A percentile compares a stretch with the other conserved stretches of the same genome.
Conservation (phyloP, 306 rosid species). For the Begonia peltatifolia region DNA sequence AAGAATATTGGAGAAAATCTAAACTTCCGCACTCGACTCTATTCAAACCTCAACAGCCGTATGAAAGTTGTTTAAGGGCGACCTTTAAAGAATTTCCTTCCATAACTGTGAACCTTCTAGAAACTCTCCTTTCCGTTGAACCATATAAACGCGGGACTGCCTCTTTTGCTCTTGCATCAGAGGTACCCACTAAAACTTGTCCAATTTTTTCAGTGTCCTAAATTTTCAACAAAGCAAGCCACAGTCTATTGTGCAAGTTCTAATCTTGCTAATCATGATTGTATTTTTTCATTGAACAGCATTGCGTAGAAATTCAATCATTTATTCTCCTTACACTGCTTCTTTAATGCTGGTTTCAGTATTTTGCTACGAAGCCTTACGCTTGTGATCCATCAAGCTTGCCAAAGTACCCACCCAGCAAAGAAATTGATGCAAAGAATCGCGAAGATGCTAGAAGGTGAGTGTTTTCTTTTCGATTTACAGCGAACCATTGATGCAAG, state of each 20-base stretch:
- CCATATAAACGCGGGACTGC: constrained; percentile 93
- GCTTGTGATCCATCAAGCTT: constrained; percentile 96
- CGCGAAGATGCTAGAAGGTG: constrained; percentile 85
- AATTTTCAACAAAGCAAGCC: too few relatives aligned
- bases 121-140: constrained; percentile 78
- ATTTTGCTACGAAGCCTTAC: constrained; percentile 73
- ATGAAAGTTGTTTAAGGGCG: constrained; percentile 55
- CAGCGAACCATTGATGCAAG: too few relatives aligned
- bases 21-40: constrained; percentile 91
- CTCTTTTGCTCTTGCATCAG: constrained; percentile 75
- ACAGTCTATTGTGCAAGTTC: too few relatives aligned
- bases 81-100: constrained; percentile 72
- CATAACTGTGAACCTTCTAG: constrained; percentile 37
- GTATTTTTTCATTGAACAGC: not conserved
- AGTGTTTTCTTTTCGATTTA: constrained; percentile 14
- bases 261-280: not conserved
- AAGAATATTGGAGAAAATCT: constrained; percentile 91
- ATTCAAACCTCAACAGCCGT: constrained; percentile 90
- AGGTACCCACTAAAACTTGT: constrained; percentile 25
- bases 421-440: constrained; percentile 90
- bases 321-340: constrained; percentile 2
- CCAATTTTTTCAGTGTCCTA: too few relatives aligned
- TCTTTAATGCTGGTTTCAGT: constrained; percentile 41
- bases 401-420: constrained; percentile 88
- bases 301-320: too few relatives aligned